Conservation (phyloP, 495 filamentous ascomycete genomes). For the Podospora pseudocomata region DNA sequence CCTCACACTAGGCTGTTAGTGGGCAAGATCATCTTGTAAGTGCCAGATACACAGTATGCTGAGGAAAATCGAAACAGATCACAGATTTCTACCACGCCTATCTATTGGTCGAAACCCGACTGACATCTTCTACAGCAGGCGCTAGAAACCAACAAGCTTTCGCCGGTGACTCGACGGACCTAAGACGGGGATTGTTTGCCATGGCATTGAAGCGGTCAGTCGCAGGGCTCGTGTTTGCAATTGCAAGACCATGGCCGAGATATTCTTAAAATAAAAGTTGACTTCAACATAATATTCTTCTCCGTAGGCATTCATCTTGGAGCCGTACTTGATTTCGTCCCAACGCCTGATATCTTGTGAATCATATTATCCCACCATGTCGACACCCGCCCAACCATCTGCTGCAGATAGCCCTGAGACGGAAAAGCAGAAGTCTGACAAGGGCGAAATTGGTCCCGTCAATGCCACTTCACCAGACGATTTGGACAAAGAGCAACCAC, state of each 20-base stretch:
- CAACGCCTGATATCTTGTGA: not conserved
- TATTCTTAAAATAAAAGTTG: too few relatives aligned
- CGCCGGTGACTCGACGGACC: not conserved
- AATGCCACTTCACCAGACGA: not conserved
- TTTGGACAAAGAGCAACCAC: not conserved
- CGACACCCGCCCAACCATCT: not conserved
- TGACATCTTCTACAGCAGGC: not conserved
- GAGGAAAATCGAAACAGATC: too few relatives aligned
- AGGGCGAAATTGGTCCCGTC: not conserved
- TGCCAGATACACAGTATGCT: not conserved
- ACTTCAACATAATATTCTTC: too few relatives aligned
- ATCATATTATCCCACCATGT: not conserved
- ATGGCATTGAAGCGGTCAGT: not conserved
- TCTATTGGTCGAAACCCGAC: not conserved
- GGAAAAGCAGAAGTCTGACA: not conserved
- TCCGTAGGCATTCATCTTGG: too few relatives aligned
- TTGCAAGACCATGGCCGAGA: not conserved
- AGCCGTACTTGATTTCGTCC: not conserved
- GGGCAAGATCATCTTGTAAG: not conserved
- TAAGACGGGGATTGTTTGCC: not conserved
- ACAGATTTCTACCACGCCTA: not conserved
- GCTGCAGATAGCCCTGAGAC: not conserved
- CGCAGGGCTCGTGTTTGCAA: not conserved
- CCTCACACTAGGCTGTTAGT: not conserved
- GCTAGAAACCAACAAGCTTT: too few relatives aligned